Base-by-base conservation (phyloP, 2,329 filamentous ascomycete species). In the Penicillium nordicum region DNA sequence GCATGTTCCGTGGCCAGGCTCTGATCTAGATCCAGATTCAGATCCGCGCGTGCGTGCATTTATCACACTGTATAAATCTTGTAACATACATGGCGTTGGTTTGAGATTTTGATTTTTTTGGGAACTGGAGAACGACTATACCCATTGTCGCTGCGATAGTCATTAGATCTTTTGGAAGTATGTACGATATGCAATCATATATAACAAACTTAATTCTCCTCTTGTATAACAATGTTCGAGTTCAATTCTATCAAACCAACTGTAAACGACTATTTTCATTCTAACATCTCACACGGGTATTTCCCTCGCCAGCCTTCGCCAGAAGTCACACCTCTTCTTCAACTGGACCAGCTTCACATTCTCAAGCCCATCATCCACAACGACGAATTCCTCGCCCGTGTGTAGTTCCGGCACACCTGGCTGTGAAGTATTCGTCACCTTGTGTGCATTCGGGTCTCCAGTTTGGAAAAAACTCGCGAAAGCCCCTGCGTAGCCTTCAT, bases 1-100 rank as follows among this genome's bases (percentile, higher is more conserved):
- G 87, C 63, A 92, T 92, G 89, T 92, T 86, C 70, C 88, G 86
- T 78, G 89, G 89, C 48, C 87, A 91, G 72, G 88, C 89, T 40
- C 77, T 92, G 67, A 88, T 92, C 57, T 91, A 81, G 60, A 54
- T 47, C 4, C 4, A 41, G 38, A 43, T 54, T 5, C 29, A 34
- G 43, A 48, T 34, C 4, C 36, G 14, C 36, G 47, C 25, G 48
- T 46, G 27, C 36, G 41, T 55, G 47, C 45, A 46, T 55, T 43
- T 25, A 53, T 14, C 29, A 50, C 40, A 30, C 42, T 62, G 50
- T 60, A 57, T 58, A 62, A 59, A 59, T 30, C 38, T 27, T 64
- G 59, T 64, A 64, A 45, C 57, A 64, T 63, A 60, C 40, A 41
- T 51, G 62, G 61, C 61, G 59, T 63, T 65, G 34, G 21, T 49